These are phyloP conservation scores for Vanrija sp. DNA, from an alignment of 1,284 basidiomycete species.

Conservation along the genomic window DNA sequence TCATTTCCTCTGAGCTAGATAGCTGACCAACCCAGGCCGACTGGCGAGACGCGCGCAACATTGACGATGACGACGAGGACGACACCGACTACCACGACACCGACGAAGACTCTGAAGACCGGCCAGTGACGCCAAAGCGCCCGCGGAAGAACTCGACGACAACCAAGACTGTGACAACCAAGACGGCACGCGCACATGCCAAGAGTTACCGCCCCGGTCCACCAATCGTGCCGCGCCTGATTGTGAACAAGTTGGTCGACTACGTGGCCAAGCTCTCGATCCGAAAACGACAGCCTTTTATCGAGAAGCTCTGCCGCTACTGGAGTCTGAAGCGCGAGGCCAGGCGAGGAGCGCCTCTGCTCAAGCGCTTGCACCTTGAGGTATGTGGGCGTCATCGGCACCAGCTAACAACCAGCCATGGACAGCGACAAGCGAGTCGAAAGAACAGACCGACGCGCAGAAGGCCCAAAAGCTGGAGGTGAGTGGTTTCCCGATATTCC, in stretches of 20 bases:
- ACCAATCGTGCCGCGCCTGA: slow-evolving; percentile 54
- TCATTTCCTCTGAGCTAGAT: no score
- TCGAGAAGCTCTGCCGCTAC: slow-evolving; percentile 78
- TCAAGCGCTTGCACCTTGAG: slow-evolving; percentile 91
- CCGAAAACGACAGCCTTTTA: slow-evolving; percentile 71
- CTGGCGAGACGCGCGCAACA: slow-evolving; percentile 10
- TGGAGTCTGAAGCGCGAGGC: slow-evolving; percentile 97
- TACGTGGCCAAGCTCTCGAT: slow-evolving; percentile 73
- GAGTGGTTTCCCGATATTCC: slow-evolving; percentile 1
- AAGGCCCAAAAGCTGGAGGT: slow-evolving; percentile 81
- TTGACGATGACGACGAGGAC: slow-evolving; percentile 31
- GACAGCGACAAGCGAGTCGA: slow-evolving; percentile 72
- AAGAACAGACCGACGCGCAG: slow-evolving; percentile 74
- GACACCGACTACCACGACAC: slow-evolving; percentile 33
- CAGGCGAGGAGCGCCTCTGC: slow-evolving; percentile 82
- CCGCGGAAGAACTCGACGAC: slow-evolving; percentile 14
- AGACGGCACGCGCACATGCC: slow-evolving; percentile 55
- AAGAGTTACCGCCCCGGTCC: slow-evolving; percentile 55
- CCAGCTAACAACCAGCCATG: slow-evolving; percentile 58
- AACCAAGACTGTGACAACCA: slow-evolving; percentile 40
- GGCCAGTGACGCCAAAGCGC: slow-evolving; percentile 7
- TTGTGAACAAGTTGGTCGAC: slow-evolving; percentile 64
- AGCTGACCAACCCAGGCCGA: slow-evolving; percentile 17
- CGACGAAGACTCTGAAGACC: slow-evolving; percentile 47
- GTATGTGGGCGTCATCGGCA: no score